These are phyloP conservation scores for Candida coquimbonensis DNA, from an alignment of 805 yeast species.

Conservation along the genomic window DNA sequence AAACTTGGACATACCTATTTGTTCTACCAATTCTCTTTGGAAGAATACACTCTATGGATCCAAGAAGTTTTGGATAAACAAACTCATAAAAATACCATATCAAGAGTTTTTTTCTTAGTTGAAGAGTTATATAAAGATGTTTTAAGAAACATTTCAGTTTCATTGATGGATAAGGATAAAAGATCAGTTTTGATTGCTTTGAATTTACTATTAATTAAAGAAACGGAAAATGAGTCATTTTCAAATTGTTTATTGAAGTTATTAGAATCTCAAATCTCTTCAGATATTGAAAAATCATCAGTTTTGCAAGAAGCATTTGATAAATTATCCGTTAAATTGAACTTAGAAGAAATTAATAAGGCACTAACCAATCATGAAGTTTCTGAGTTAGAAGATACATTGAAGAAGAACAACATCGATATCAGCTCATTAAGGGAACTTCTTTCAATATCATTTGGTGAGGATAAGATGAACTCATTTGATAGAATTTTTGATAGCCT, in stretches of 20 bases:
- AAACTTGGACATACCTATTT: conserved; percentile 33
- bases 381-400: not conserved
- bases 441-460: not conserved
- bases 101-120: conserved; percentile 28
- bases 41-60: conserved; percentile 33
- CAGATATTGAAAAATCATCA: not conserved
- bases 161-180: conserved; percentile 29
- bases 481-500: not conserved
- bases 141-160: conserved; percentile 38
- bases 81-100: not conserved
- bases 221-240: conserved; percentile 13
- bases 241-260: conserved; percentile 8
- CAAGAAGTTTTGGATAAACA: conserved; percentile 20
- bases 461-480: not conserved
- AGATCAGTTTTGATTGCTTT: conserved; percentile 34
- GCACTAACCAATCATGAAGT: not conserved
- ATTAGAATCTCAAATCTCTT: conserved; percentile 1
- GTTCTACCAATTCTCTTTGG: conserved; percentile 56
- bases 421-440: not conserved
- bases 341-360: not conserved
- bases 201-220: conserved; percentile 21
- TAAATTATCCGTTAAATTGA: conserved; percentile 4
- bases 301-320: conserved; percentile 10
- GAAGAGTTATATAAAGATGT: conserved; percentile 37
- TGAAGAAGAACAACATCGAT: not conserved